These are phyloP conservation scores for Rhytidiadelphus loreus DNA, from an alignment of 225 moss, liverwort and hornwort genomes.

Conservation along the genomic window DNA sequence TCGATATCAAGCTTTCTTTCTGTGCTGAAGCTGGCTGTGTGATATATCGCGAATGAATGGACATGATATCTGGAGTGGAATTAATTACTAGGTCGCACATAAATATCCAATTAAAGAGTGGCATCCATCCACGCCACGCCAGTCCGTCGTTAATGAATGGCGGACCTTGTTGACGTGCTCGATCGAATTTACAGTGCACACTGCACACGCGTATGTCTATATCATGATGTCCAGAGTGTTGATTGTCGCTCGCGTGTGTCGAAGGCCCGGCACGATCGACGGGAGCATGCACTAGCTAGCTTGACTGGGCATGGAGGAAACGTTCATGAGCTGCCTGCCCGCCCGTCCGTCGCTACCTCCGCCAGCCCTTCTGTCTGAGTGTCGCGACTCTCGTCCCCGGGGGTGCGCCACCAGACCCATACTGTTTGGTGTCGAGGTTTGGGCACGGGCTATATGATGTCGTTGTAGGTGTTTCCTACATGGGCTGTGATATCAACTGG, in stretches of 20 bases:
- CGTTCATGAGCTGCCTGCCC: background rate
- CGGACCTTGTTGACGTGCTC: no score
- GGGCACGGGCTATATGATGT: accelerated
- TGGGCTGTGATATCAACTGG: background rate
- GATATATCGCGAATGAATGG: background rate
- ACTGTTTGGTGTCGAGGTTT: background rate
- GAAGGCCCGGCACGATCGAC: background rate
- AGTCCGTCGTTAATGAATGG: background rate
- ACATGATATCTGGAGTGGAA: background rate
- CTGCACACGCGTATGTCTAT: accelerated
- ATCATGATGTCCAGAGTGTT: background rate
- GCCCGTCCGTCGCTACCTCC: background rate
- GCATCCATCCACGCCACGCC: background rate
- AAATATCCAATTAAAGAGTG: background rate
- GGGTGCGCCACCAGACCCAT: background rate
- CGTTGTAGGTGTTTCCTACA: accelerated
- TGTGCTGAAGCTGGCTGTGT: background rate
- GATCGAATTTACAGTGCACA: background rate
- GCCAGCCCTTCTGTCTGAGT: background rate
- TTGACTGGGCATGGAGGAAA: background rate
- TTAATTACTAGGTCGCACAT: background rate
- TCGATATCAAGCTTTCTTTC: background rate
- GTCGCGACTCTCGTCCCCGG: background rate
- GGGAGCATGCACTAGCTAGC: background rate
- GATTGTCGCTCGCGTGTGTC: background rate